Conservation (phyloP, 768 basidiomycete genomes). For the Phallus indusiatus region DNA sequence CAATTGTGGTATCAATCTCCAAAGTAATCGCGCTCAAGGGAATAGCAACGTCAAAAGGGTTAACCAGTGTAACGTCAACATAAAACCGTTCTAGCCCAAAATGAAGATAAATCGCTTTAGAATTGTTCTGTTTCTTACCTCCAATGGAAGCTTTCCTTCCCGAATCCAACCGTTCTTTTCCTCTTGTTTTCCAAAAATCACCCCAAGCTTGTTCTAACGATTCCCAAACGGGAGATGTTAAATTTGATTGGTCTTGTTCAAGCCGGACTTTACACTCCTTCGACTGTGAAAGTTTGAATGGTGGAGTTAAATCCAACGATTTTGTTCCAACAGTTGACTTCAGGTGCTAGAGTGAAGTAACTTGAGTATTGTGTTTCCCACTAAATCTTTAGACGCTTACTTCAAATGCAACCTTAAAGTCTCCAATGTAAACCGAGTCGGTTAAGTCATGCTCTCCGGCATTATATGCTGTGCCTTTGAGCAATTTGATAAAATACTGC, state of each 20-base stretch:
- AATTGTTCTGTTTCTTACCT: conserved; percentile 32
- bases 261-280: conserved; percentile 50
- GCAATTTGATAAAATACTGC: conserved; percentile 62
- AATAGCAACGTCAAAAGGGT: conserved; percentile 70
- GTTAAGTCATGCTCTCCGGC: conserved; percentile 22
- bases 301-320: conserved; percentile 44
- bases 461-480: conserved; percentile 36
- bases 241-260: conserved; percentile 34
- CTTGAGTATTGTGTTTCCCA: background rate
- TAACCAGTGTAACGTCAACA: conserved; percentile 60
- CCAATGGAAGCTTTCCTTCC: conserved; percentile 53
- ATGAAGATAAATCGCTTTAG: background rate
- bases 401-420: conserved; percentile 79
- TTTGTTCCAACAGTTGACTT: conserved; percentile 45
- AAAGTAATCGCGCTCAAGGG: conserved; percentile 54
- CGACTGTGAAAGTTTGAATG: conserved; percentile 55
- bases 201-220: conserved; percentile 58
- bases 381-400: conserved; percentile 32
- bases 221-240: conserved; percentile 44
- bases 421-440: conserved; percentile 72
- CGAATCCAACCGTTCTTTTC: conserved; percentile 44
- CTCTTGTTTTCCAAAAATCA: conserved; percentile 44
- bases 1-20: conserved; percentile 34
- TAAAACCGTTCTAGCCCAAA: conserved; percentile 55
- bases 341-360: conserved; percentile 48